Conservation (phyloP, 352 stramenopile genomes). For the Phytophthora hybrid region DNA sequence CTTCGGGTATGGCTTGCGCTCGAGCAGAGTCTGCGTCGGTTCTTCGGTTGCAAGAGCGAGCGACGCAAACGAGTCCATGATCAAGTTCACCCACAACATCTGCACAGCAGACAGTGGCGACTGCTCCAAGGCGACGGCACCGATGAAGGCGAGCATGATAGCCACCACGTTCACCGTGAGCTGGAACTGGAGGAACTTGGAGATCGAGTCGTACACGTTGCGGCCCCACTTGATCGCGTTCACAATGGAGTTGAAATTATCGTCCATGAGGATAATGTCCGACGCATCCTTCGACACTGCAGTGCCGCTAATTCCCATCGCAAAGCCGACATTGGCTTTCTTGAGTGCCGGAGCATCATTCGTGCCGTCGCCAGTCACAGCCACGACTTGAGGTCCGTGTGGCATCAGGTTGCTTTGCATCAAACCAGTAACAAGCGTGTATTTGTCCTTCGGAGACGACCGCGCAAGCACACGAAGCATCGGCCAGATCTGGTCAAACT, state of each 20-base stretch:
- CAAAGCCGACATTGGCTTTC: slow-evolving; percentile 94
- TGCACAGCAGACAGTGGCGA: slow-evolving; percentile 93
- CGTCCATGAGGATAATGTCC: slow-evolving; percentile 96
- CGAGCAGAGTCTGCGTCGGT: slow-evolving; percentile 84
- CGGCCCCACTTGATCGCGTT: slow-evolving; percentile 96
- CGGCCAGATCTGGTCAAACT: slow-evolving; percentile 71
- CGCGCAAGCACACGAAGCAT: slow-evolving; percentile 62
- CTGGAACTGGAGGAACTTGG: slow-evolving; percentile 98
- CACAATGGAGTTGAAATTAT: slow-evolving; percentile 97
- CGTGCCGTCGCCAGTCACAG: slow-evolving; percentile 94
- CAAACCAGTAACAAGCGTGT: slow-evolving; percentile 60
- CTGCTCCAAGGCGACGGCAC: slow-evolving; percentile 62
- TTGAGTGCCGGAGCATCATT: slow-evolving; percentile 96
- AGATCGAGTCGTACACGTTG: slow-evolving; percentile 97
- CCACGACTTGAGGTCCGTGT: slow-evolving; percentile 86
- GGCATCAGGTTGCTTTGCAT: slow-evolving; percentile 54
- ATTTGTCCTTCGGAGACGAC: slow-evolving; percentile 63
- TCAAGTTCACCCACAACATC: slow-evolving; percentile 98
- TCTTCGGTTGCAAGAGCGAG: slow-evolving; percentile 95
- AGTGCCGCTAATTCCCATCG: slow-evolving; percentile 94
- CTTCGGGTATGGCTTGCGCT: slow-evolving; percentile 90
- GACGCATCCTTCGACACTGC: slow-evolving; percentile 95
- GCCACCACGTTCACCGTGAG: slow-evolving; percentile 96
- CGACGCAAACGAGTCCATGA: slow-evolving; percentile 97
- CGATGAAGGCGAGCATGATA: slow-evolving; percentile 92